phyloP scores from a whole-genome alignment of 2,329 filamentous ascomycete genomes.

The Ceratocystis destructans region DNA sequence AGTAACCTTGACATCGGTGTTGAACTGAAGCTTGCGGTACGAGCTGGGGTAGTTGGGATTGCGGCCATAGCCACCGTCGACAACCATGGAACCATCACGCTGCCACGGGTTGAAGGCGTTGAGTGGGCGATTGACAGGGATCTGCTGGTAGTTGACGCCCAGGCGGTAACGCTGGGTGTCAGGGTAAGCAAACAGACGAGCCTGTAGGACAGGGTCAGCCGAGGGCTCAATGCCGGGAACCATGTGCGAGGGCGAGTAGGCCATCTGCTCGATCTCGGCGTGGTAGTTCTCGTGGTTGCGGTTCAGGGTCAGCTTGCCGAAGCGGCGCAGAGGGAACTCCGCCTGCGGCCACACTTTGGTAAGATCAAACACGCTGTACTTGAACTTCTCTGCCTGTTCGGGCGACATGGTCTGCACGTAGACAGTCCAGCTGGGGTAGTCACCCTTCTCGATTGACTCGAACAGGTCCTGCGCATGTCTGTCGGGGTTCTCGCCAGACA shows the following conservation, averaged over 20 bases:
- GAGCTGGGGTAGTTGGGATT: slow-evolving; percentile 45
- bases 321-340: slow-evolving; percentile 45
- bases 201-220: slow-evolving; percentile 49
- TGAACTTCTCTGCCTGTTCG: slow-evolving; percentile 46
- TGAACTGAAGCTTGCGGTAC: slow-evolving; percentile 34
- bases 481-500: slow-evolving; percentile 46
- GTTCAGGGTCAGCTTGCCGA: slow-evolving; percentile 52
- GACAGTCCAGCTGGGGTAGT: slow-evolving; percentile 49
- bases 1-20: slow-evolving; percentile 28
- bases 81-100: slow-evolving; percentile 57
- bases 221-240: slow-evolving; percentile 50
- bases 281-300: slow-evolving; percentile 55
- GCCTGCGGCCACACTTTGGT: slow-evolving; percentile 56
- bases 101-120: slow-evolving; percentile 53
- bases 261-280: slow-evolving; percentile 53
- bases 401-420: slow-evolving; percentile 51
- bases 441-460: slow-evolving; percentile 45
- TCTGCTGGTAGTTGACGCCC: slow-evolving; percentile 50
- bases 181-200: slow-evolving; percentile 46
- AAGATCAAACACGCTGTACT: slow-evolving; percentile 53
- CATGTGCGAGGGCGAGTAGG: slow-evolving; percentile 51
- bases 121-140: slow-evolving; percentile 46
- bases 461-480: slow-evolving; percentile 51
- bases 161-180: slow-evolving; percentile 51
- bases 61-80: slow-evolving; percentile 49